These are phyloP conservation scores for Breynia disticha DNA, from an alignment of 441 rosid species.

Conservation along the genomic window DNA sequence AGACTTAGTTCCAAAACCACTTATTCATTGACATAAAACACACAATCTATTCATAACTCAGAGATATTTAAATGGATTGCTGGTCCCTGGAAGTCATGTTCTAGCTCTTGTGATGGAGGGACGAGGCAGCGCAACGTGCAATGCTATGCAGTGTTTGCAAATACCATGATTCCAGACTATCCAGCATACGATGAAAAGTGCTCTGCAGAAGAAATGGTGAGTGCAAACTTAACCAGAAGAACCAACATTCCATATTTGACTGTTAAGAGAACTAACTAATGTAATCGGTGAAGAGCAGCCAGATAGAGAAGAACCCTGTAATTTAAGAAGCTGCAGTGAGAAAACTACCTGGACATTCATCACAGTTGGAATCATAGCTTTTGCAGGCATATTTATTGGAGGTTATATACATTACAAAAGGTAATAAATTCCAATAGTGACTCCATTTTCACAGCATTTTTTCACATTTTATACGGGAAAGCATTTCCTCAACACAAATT, in stretches of 20 bases:
- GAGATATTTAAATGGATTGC: slow-evolving; percentile 8
- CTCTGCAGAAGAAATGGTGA: slow-evolving; percentile 4
- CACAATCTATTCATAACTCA: background rate
- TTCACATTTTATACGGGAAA: too few relatives aligned
- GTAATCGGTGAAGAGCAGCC: background rate
- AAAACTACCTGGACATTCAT: slow-evolving; percentile 1
- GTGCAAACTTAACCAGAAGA: background rate
- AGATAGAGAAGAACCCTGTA: slow-evolving; percentile 6
- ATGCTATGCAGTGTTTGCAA: slow-evolving; percentile 7
- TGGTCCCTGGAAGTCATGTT: slow-evolving; percentile 11
- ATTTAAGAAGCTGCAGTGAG: slow-evolving; percentile 7
- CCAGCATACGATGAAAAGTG: slow-evolving; percentile 5
- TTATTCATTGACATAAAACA: background rate
- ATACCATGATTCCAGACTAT: slow-evolving; percentile 5
- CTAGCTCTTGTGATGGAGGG: slow-evolving; percentile 5
- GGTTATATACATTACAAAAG: too few relatives aligned
- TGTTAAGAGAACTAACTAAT: background rate
- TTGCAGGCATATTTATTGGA: background rate
- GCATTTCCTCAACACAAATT: too few relatives aligned
- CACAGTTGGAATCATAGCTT: background rate
- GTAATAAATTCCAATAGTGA: too few relatives aligned
- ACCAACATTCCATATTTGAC: background rate
- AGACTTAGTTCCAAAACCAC: background rate
- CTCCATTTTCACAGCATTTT: too few relatives aligned
- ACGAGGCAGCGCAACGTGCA: slow-evolving; percentile 7